phyloP scores from a whole-genome alignment of 352 stramenopile genomes.

The Phytophthora boehmeriae region DNA sequence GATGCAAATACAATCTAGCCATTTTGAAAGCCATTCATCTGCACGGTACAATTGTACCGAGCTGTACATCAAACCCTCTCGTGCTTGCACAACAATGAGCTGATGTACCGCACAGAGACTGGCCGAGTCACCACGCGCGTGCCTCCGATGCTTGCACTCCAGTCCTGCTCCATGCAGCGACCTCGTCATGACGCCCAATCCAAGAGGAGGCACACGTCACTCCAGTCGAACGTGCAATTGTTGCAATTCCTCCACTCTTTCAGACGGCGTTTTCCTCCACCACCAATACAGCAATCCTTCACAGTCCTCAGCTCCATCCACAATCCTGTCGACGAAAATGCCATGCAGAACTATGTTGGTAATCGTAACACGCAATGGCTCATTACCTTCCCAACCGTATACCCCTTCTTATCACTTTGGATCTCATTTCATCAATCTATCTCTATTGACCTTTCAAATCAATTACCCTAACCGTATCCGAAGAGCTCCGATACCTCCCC shows the following conservation, averaged over 20 bases:
- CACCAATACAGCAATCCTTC: background rate
- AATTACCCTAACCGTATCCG: no score
- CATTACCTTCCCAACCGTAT: background rate
- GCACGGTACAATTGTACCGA: no score
- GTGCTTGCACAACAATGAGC: constrained; percentile 21
- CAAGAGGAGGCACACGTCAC: constrained; percentile 22
- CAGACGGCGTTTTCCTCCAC: background rate
- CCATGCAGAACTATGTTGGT: no score
- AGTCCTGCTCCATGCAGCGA: constrained; percentile 18
- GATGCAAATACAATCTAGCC: no score
- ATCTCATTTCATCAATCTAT: background rate
- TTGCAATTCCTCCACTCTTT: background rate
- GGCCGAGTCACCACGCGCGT: constrained; percentile 27
- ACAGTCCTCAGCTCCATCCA: background rate
- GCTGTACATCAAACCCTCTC: background rate
- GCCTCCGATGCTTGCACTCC: constrained; percentile 23
- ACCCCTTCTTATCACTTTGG: background rate
- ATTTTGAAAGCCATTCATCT: no score
- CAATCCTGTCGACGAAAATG: no score
- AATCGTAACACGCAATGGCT: no score
- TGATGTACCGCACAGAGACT: constrained; percentile 34
- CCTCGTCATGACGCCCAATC: constrained; percentile 24
- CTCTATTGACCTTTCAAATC: background rate
- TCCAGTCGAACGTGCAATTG: constrained; percentile 4
- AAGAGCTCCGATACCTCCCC: constrained; percentile 6